Conservation (phyloP, 2,329 filamentous ascomycete species). For the Diaporthe citrichinensis region DNA sequence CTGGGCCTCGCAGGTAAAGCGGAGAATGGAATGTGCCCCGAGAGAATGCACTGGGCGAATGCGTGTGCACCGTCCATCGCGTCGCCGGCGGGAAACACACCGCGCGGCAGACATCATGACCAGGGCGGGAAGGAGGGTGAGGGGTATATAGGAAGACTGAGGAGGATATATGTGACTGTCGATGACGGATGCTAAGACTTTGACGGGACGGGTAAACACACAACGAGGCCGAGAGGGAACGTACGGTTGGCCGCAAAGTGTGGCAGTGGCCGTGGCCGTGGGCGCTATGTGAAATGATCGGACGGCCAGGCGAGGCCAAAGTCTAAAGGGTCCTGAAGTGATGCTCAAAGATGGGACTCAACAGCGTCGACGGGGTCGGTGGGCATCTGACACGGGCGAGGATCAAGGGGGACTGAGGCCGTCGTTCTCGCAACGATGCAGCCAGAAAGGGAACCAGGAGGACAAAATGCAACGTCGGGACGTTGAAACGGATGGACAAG, state of each 20-base stretch:
- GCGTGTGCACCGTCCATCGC: slow-evolving; percentile 1
- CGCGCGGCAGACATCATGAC: not conserved
- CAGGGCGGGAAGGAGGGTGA: not conserved
- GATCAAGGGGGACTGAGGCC: slow-evolving; percentile 9
- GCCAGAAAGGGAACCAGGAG: slow-evolving; percentile 25
- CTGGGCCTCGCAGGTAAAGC: not conserved
- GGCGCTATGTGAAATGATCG: not conserved
- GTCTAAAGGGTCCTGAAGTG: not conserved
- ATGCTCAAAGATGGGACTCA: slow-evolving; percentile 10
- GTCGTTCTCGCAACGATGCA: slow-evolving; percentile 17
- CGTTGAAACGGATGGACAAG: slow-evolving; percentile 29
- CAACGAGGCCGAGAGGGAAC: not conserved
- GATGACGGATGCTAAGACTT: slow-evolving; percentile 33
- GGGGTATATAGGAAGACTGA: not conserved
- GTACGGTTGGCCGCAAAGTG: slow-evolving; percentile 9
- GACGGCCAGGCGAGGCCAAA: slow-evolving; percentile 31
- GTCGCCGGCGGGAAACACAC: not conserved
- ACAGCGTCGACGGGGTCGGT: not conserved
- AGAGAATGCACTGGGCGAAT: not conserved
- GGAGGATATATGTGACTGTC: not conserved
- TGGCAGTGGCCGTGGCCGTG: not conserved
- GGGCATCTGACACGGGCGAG: slow-evolving; percentile 23
- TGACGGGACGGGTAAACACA: slow-evolving; percentile 22
- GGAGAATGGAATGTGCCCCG: not conserved
- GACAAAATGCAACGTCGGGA: slow-evolving; percentile 32